Evolutionary conservation across 805 yeast species (phyloP).

Genomic region (Myxozyma vanderwaltii): DNA sequence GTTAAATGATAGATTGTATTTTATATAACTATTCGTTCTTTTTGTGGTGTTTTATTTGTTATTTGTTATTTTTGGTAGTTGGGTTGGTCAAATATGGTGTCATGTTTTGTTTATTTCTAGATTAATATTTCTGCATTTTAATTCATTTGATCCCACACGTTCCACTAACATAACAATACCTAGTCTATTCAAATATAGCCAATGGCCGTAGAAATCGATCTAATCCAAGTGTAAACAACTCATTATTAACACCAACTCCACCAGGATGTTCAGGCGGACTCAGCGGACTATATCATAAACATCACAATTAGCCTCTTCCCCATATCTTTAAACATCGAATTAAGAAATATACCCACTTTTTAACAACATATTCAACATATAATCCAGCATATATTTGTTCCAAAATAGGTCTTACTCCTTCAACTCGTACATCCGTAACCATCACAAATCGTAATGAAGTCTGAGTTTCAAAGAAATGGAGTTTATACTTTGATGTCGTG

Average conservation of each 20-base stretch:
- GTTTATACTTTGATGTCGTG: constrained; percentile 68
- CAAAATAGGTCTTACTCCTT: constrained; percentile 57
- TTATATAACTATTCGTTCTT: background rate
- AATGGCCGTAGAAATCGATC: constrained; percentile 50
- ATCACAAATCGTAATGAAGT: constrained; percentile 76
- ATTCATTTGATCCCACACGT: no score
- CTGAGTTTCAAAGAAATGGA: constrained; percentile 78
- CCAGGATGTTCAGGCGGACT: constrained; percentile 61
- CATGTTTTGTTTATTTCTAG: background rate
- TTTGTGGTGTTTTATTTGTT: background rate
- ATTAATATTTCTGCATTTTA: no score
- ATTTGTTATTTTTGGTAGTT: background rate
- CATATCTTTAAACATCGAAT: no score
- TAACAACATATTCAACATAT: constrained; percentile 62
- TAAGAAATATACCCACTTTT: constrained; percentile 47
- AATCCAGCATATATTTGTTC: constrained; percentile 60
- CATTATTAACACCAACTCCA: constrained; percentile 57
- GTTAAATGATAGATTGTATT: background rate
- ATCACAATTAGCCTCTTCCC: no score
- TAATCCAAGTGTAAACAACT: constrained; percentile 56
- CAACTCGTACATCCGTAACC: constrained; percentile 64
- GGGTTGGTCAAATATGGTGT: background rate
- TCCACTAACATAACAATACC: no score
- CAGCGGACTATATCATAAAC: constrained; percentile 47
- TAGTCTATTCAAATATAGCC: constrained; percentile 28